phyloP scores from a whole-genome alignment of 768 basidiomycete species.

The Lactarius hengduanensis region DNA sequence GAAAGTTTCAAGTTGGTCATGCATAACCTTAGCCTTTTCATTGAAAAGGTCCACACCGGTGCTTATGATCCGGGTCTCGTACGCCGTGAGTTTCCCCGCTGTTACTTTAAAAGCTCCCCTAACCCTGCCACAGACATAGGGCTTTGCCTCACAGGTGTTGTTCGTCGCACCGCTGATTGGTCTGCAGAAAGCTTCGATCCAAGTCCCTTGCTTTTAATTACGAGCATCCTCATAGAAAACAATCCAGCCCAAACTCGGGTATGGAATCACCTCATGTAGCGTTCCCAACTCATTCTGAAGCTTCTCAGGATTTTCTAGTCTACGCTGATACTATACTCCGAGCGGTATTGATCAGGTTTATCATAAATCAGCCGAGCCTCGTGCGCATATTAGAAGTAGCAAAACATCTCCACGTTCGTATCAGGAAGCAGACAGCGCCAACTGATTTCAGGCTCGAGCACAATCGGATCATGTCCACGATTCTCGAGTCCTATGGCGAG shows the following conservation, averaged over 20 bases:
- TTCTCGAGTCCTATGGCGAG: conserved; percentile 52
- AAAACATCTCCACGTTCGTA: conserved; percentile 40
- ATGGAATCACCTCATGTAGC: conserved; percentile 7
- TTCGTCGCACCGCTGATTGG: conserved; percentile 59
- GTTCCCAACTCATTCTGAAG: conserved; percentile 5
- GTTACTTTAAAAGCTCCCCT: background rate
- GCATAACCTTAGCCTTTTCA: conserved; percentile 54
- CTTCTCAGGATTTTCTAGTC: conserved; percentile 53
- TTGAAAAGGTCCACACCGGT: conserved; percentile 57
- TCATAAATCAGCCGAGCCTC: conserved; percentile 45
- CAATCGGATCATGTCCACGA: conserved; percentile 20
- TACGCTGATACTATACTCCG: conserved; percentile 63
- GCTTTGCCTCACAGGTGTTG: conserved; percentile 49
- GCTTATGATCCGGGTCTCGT: conserved; percentile 53
- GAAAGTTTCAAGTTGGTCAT: conserved; percentile 52
- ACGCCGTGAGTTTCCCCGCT: conserved; percentile 42
- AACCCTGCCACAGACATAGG: conserved; percentile 48
- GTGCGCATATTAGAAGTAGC: conserved; percentile 50
- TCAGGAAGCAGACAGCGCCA: conserved; percentile 20
- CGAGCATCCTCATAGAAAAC: conserved; percentile 52
- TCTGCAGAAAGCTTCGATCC: conserved; percentile 50
- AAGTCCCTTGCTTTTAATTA: conserved; percentile 53
- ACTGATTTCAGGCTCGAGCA: conserved; percentile 18
- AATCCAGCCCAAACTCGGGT: conserved; percentile 61
- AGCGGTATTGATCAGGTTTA: conserved; percentile 48